Conservation (phyloP, 2,329 filamentous ascomycete species). For the Kalmusia sp. region DNA sequence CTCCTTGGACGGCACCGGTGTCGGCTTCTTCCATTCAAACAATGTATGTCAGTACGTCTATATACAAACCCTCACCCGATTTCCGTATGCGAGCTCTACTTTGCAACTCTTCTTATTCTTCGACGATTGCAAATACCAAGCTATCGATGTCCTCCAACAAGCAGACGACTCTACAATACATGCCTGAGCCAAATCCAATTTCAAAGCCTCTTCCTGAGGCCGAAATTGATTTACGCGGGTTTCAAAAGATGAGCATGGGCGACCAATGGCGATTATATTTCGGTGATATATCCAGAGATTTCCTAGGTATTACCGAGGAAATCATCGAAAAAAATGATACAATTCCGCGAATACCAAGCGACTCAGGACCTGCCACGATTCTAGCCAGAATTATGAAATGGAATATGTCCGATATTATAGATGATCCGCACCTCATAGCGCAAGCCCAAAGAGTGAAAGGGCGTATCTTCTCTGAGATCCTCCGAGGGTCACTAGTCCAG, state of each 20-base stretch:
- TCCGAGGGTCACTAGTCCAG: constrained; percentile 17
- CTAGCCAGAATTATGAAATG: constrained; percentile 17
- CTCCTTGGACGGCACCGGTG: constrained; percentile 21
- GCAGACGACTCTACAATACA: neutral
- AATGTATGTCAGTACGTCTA: constrained; percentile 9
- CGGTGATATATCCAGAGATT: neutral
- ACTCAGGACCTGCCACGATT: constrained; percentile 17
- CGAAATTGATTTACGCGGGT: neutral
- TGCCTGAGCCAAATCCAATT: neutral
- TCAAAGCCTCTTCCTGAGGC: neutral
- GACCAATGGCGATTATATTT: neutral
- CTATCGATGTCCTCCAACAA: neutral
- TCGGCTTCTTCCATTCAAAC: neutral
- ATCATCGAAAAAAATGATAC: too few relatives aligned
- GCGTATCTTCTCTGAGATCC: constrained; percentile 22
- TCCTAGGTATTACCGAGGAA: neutral
- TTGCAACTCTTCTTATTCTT: constrained; percentile 4
- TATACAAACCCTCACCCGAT: constrained; percentile 14
- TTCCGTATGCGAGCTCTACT: constrained; percentile 20
- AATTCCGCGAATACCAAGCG: too few relatives aligned
- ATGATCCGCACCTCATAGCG: constrained; percentile 9
- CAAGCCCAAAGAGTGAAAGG: constrained; percentile 21
- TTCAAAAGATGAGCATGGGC: neutral
- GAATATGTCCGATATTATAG: constrained; percentile 16
- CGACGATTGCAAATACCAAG: neutral